Evolutionary conservation across 345 rosid genomes (phyloP).

Genomic region (Tarenaya hassleriana): DNA sequence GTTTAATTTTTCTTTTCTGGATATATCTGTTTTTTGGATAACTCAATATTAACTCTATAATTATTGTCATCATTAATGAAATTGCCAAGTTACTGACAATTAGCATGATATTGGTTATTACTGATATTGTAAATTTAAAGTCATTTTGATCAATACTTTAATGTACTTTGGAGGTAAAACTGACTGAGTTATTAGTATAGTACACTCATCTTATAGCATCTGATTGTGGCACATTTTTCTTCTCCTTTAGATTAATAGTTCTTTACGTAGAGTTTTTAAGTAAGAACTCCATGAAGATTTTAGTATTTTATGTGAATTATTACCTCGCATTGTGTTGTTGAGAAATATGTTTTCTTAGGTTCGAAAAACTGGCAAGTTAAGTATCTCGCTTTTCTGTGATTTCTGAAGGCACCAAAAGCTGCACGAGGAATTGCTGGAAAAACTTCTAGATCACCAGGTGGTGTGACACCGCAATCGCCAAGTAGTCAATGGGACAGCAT

Average conservation of each 20-base stretch:
- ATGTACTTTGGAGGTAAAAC: background rate
- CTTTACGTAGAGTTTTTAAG: no score
- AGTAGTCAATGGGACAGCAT: constrained; percentile 87
- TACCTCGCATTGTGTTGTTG: background rate
- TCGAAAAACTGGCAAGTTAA: no score
- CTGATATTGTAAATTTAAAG: no score
- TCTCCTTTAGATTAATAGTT: background rate
- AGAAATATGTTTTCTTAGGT: constrained; percentile 8
- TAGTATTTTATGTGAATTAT: constrained; percentile 4
- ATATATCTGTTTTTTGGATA: constrained; percentile 4
- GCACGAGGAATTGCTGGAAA: constrained; percentile 65
- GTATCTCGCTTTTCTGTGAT: constrained; percentile 5
- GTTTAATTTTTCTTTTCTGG: constrained; percentile 8
- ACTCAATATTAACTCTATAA: constrained; percentile 8
- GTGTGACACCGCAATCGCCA: constrained; percentile 48
- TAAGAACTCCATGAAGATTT: background rate
- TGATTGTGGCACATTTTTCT: background rate
- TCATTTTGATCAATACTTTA: background rate
- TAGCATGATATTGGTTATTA: constrained; percentile 1
- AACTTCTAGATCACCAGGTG: constrained; percentile 71
- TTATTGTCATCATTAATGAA: constrained; percentile 7
- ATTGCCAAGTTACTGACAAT: constrained; percentile 5
- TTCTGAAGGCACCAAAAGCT: constrained; percentile 73
- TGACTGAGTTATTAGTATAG: background rate
- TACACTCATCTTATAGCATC: background rate